Evolutionary conservation across 2,329 filamentous ascomycete species (phyloP).

Genomic region (Fusarium nematophilum): DNA sequence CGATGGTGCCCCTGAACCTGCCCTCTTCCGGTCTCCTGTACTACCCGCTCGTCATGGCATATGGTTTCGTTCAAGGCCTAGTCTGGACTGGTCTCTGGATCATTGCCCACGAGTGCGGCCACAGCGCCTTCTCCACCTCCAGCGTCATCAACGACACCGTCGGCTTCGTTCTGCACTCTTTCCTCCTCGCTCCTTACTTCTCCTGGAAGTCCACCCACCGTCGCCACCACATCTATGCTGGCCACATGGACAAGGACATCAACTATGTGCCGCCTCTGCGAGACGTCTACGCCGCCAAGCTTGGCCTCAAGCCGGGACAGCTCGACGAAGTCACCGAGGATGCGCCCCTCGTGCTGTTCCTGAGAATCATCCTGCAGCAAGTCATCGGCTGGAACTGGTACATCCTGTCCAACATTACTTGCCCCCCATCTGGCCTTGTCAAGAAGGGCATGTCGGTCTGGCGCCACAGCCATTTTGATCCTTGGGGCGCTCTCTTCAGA

Average conservation of each 20-base stretch:
- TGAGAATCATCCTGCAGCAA: too few relatives aligned
- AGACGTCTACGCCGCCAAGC: constrained; percentile 48
- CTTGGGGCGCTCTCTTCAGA: too few relatives aligned
- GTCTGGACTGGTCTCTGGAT: constrained; percentile 78
- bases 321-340: constrained; percentile 68
- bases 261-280: constrained; percentile 64
- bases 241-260: constrained; percentile 76
- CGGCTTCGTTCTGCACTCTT: constrained; percentile 74
- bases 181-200: constrained; percentile 76
- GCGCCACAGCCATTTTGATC: too few relatives aligned
- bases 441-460: too few relatives aligned
- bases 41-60: constrained; percentile 64
- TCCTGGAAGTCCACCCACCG: constrained; percentile 78
- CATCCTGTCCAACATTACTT: too few relatives aligned
- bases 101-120: constrained; percentile 77
- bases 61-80: constrained; percentile 73
- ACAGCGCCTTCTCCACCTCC: constrained; percentile 73
- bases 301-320: constrained; percentile 51
- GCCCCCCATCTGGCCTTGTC: too few relatives aligned
- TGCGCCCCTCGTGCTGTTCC: constrained; percentile 30
- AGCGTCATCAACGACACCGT: constrained; percentile 68
- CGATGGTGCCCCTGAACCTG: too few relatives aligned
- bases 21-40: constrained; percentile 48
- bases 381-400: too few relatives aligned
- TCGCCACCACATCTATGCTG: constrained; percentile 76